Evolutionary conservation across 2,329 filamentous ascomycete genomes (phyloP), one percentile per base, ranked within the genome.

Genomic region (Penicillium sp.): DNA sequence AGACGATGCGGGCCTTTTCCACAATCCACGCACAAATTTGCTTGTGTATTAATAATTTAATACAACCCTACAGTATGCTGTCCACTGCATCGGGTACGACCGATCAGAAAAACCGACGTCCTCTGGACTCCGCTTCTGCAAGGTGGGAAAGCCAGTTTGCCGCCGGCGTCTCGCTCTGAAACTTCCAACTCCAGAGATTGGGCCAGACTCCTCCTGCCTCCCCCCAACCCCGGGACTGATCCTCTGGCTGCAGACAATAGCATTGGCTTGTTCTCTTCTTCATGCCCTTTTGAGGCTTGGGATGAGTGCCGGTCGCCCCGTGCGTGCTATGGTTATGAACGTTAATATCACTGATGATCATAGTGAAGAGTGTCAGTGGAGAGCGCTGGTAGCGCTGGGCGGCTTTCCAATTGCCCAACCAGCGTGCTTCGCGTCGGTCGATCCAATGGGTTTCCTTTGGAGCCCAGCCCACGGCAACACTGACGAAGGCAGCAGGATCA

Each of bases 161-260:
- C 55, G 46, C 49, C 40, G 30, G 56, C 49, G 56, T 58, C 42
- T 52, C 56, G 56, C 56, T 40, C 49, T 58, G 49, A 48, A 45
- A 53, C 51, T 53, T 4, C 33, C 30, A 11, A 25, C 30, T 33
- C 26, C 22, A 45, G 19, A 33, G 37, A 45, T 25, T 28, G 28
- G 28, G 11, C 48, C 14, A 43, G 35, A 22, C 35, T 22, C 19
- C 28, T 35, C 46, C n/a, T 33, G 28, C 2, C 6, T 8, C 33
- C 6, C 46, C 28, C 46, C 46, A 49, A 28, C 46, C 28, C 46
- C 46, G 33, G 28, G 46, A 16, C 28, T 8, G 25, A 46, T 46
- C 16, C 28, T 35, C 46, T 49, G 46, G 30, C 42, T 25, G 16
- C 33, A 51, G n/a, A 10, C 4, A 28, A 3, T 33, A 11, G 14